Percentiles rank a stretch among this genome's conserved stretches.
Evolutionary conservation across 2,329 filamentous ascomycete species (phyloP).

Genomic region (Sclerotinia trifoliorum): DNA sequence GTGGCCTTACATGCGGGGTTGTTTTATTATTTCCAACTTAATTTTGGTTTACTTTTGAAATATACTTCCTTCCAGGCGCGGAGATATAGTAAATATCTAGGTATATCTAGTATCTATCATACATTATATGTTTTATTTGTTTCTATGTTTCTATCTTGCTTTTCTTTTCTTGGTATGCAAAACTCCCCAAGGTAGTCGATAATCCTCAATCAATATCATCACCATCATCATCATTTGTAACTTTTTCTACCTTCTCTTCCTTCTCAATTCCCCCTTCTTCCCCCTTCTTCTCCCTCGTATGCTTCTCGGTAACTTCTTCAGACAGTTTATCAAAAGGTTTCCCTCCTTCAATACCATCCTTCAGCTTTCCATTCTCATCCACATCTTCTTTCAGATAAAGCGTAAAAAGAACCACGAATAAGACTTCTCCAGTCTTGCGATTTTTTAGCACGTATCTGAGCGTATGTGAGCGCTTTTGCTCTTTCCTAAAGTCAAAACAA

Average conservation of each 20-base stretch:
- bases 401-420: conserved; percentile 80
- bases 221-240: conserved; percentile 8
- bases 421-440: conserved; percentile 66
- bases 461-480: conserved; percentile 65
- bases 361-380: conserved; percentile 57
- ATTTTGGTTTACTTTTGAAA: neutral
- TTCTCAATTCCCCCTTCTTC: conserved; percentile 17
- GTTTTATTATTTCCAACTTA: neutral
- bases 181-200: neutral
- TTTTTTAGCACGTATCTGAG: conserved; percentile 93
- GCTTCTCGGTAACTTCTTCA: conserved; percentile 23
- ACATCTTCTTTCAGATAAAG: conserved; percentile 68
- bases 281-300: conserved; percentile 28
- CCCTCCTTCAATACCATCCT: conserved; percentile 40
- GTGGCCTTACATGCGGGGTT: neutral
- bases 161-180: neutral
- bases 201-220: conserved; percentile 9
- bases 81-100: neutral
- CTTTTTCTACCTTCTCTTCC: conserved; percentile 24
- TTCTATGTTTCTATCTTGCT: neutral
- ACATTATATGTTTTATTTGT: neutral
- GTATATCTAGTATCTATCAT: neutral
- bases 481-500: conserved; percentile 34
- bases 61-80: neutral
- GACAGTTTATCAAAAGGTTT: conserved; percentile 32